phyloP scores from a whole-genome alignment of 192 early-diverging fungal genomes.

The Gamsiella multidivaricata region DNA sequence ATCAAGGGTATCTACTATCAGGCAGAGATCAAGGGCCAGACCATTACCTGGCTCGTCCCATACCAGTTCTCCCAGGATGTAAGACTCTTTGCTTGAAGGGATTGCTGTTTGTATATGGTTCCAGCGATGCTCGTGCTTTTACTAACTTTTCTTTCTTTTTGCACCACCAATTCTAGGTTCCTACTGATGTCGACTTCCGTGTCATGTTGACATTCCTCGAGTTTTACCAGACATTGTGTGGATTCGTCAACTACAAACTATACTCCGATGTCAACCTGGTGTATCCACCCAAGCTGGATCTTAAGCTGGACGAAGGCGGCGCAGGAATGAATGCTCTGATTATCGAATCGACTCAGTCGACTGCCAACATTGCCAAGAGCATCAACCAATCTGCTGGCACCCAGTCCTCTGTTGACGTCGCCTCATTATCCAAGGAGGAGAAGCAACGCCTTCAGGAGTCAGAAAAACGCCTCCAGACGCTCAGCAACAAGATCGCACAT shows the following conservation, averaged over 20 bases:
- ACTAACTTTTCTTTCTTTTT: neutral
- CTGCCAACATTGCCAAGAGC: constrained; percentile 52
- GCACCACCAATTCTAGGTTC: constrained; percentile 61
- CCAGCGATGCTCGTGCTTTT: neutral
- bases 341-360: constrained; percentile 66
- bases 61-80: constrained; percentile 93
- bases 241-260: constrained; percentile 96
- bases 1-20: constrained; percentile 99
- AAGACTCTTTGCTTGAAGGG: constrained; percentile 11
- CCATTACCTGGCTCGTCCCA: constrained; percentile 95
- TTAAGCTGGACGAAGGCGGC: constrained; percentile 66
- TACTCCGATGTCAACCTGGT: constrained; percentile 88
- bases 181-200: constrained; percentile 94
- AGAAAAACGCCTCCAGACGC: constrained; percentile 59
- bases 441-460: constrained; percentile 60
- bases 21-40: constrained; percentile 95
- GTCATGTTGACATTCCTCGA: constrained; percentile 98
- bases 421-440: constrained; percentile 50
- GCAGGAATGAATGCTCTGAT: constrained; percentile 75
- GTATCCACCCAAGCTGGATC: constrained; percentile 91
- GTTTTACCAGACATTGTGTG: constrained; percentile 91
- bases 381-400: constrained; percentile 2
- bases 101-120: too few species aligned
- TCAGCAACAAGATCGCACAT: constrained; percentile 56
- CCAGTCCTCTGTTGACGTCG: constrained; percentile 20